phyloP scores from a whole-genome alignment of 2,329 filamentous ascomycete species.

The Hirsutella minnesotensis region DNA sequence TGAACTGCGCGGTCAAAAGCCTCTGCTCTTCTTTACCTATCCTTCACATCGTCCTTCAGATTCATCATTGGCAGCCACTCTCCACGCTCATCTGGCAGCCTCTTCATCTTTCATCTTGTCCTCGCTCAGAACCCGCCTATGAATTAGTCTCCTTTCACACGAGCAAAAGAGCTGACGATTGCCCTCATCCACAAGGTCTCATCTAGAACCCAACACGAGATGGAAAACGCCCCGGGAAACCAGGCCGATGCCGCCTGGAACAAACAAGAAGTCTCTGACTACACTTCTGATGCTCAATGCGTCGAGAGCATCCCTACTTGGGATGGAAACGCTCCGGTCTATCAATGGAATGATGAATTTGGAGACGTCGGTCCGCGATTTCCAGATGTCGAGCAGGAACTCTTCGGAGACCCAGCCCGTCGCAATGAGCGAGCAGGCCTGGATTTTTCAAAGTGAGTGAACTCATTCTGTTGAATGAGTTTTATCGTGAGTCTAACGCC shows the following conservation, averaged over 20 bases:
- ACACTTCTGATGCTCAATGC: conserved; percentile 20
- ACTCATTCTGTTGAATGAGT: no score
- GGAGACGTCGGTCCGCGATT: conserved; percentile 73
- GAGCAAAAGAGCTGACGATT: no score
- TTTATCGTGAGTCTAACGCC: no score
- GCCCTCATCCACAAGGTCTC: no score
- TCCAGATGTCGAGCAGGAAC: conserved; percentile 56
- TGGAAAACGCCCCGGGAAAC: conserved; percentile 10
- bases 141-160: no score
- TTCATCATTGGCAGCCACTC: no score
- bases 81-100: no score
- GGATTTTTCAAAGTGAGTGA: conserved; percentile 49
- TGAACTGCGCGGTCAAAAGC: no score
- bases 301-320: conserved; percentile 19
- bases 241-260: conserved; percentile 31
- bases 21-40: no score
- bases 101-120: no score
- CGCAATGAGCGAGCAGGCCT: conserved; percentile 40
- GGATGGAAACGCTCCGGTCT: conserved; percentile 50
- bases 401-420: conserved; percentile 54
- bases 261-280: conserved; percentile 34
- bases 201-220: background rate
- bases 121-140: no score
- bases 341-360: conserved; percentile 75
- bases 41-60: no score